Evolutionary conservation across 1,139 yeast species (phyloP).

Genomic region (Komagataea norvegica): DNA sequence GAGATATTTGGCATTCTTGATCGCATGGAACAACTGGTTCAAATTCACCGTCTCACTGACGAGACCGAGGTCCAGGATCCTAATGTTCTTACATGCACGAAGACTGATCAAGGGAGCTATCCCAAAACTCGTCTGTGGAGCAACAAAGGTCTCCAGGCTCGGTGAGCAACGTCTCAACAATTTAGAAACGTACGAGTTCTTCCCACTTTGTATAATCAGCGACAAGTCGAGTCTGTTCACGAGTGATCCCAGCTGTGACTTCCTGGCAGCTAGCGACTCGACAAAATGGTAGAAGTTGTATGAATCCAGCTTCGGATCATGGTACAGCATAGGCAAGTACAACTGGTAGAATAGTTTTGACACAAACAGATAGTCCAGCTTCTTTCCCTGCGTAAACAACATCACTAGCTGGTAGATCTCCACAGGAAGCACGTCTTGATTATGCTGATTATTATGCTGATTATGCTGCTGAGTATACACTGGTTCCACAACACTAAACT

Average conservation of each 20-base stretch:
- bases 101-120: constrained; percentile 79
- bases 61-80: constrained; percentile 71
- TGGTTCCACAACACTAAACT: constrained; percentile 3
- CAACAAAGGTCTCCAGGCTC: constrained; percentile 62
- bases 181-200: constrained; percentile 83
- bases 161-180: constrained; percentile 69
- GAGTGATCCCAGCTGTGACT: constrained; percentile 31
- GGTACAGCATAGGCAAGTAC: constrained; percentile 60
- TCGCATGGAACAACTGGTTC: constrained; percentile 71
- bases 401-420: constrained; percentile 58
- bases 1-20: constrained; percentile 53
- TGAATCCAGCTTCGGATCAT: constrained; percentile 56
- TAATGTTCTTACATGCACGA: constrained; percentile 60
- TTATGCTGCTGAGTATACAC: too few relatives aligned
- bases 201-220: constrained; percentile 84
- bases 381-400: constrained; percentile 36
- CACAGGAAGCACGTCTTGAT: constrained; percentile 27
- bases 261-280: constrained; percentile 49
- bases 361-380: constrained; percentile 53
- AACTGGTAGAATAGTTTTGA: constrained; percentile 56
- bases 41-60: constrained; percentile 89
- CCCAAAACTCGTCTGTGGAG: constrained; percentile 95
- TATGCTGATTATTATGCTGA: background rate
- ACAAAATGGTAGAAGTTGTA: constrained; percentile 70
- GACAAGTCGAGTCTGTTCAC: constrained; percentile 64